Conservation (phyloP, 2,329 filamentous ascomycete genomes). For the Albophoma yamanashiensis region DNA sequence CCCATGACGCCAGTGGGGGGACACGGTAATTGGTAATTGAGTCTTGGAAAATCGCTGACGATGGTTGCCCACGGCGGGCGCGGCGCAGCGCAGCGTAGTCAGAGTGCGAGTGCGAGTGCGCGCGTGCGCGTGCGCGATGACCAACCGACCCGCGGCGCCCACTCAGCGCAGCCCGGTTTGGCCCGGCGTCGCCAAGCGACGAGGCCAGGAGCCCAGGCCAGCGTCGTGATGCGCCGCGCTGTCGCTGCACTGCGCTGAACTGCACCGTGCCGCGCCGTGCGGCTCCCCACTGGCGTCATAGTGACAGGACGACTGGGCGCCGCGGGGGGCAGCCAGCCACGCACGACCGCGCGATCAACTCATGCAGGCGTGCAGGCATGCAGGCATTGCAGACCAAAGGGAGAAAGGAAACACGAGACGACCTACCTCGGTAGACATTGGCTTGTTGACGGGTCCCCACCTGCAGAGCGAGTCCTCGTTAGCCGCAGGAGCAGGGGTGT, state of each 20-base stretch:
- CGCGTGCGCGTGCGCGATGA: too few species aligned
- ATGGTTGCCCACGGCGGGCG: neutral
- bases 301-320: neutral
- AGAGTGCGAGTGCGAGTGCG: too few species aligned
- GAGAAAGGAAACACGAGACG: neutral
- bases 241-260: too few species aligned
- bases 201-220: neutral
- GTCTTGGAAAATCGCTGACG: neutral
- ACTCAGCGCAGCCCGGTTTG: neutral
- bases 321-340: neutral
- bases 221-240: neutral
- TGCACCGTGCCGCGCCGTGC: neutral
- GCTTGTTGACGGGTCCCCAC: slow-evolving; percentile 99
- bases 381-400: neutral
- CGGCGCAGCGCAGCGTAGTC: neutral
- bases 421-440: slow-evolving; percentile 88
- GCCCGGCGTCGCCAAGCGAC: neutral
- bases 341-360: neutral
- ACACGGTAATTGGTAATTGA: neutral
- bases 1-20: slow-evolving; percentile 1
- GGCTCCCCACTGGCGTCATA: neutral
- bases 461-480: slow-evolving; percentile 20
- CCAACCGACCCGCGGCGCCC: too few species aligned
- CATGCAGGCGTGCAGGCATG: neutral
- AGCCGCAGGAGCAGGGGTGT: slow-evolving; percentile 10